Evolutionary conservation across 352 stramenopile genomes (phyloP).

Genomic region (Phytophthora capsici): DNA sequence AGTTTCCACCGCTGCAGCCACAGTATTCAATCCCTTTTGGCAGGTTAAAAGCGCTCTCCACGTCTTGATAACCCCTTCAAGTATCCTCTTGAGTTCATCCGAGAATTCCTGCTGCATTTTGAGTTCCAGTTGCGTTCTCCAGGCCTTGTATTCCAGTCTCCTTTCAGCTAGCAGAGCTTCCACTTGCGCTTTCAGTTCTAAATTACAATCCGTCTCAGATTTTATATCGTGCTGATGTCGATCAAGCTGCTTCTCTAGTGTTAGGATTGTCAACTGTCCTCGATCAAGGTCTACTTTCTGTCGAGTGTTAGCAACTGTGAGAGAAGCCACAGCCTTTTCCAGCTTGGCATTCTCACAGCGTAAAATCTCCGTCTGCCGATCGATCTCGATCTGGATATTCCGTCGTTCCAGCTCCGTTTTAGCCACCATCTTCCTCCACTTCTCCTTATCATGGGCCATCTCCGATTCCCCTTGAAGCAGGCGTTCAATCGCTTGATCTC

Average conservation of each 20-base stretch:
- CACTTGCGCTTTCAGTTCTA: slow-evolving; percentile 43
- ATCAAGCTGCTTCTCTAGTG: slow-evolving; percentile 38
- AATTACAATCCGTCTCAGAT: slow-evolving; percentile 4
- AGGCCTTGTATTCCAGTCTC: slow-evolving; percentile 40
- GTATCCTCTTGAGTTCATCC: slow-evolving; percentile 36
- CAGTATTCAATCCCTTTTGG: slow-evolving; percentile 34
- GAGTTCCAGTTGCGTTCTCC: slow-evolving; percentile 35
- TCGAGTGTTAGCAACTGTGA: slow-evolving; percentile 21
- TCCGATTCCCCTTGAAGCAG: slow-evolving; percentile 42
- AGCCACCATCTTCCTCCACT: slow-evolving; percentile 48
- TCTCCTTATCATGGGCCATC: slow-evolving; percentile 50
- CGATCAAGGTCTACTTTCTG: slow-evolving; percentile 41
- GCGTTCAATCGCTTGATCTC: slow-evolving; percentile 41
- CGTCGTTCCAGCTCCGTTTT: slow-evolving; percentile 55
- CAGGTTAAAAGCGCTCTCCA: slow-evolving; percentile 45
- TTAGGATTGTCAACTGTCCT: slow-evolving; percentile 20
- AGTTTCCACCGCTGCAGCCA: slow-evolving; percentile 3
- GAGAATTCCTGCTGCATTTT: slow-evolving; percentile 41
- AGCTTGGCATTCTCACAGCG: slow-evolving; percentile 46
- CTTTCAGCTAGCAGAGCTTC: slow-evolving; percentile 44
- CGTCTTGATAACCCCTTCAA: slow-evolving; percentile 40
- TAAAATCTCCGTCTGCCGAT: slow-evolving; percentile 55
- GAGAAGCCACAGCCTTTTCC: slow-evolving; percentile 37
- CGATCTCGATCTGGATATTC: slow-evolving; percentile 71
- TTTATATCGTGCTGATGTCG: slow-evolving; percentile 35